Evolutionary conservation across 176 grass and related monocot genomes (phyloP).

Genomic region (Zizania latifolia): DNA sequence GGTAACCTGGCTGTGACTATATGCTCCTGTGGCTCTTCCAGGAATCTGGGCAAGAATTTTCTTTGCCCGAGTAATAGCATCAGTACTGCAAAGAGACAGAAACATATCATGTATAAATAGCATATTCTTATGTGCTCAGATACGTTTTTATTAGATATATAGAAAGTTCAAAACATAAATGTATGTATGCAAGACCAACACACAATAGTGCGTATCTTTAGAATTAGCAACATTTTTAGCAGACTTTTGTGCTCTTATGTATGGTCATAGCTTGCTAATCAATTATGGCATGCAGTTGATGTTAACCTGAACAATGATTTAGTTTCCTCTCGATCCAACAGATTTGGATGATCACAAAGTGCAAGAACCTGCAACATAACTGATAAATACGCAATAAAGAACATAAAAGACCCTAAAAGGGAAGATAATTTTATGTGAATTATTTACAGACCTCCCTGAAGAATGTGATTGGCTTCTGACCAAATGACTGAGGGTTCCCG

Average conservation of each 20-base stretch:
- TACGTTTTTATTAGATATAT: too few species aligned
- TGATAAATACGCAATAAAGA: constrained; percentile 19
- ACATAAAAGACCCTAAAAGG: constrained; percentile 4
- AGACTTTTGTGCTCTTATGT: too few species aligned
- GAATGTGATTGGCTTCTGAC: constrained; percentile 86
- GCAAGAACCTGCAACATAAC: constrained; percentile 74
- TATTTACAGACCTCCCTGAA: constrained; percentile 70
- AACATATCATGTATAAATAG: constrained; percentile 17
- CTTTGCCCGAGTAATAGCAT: constrained; percentile 76
- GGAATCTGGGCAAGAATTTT: constrained; percentile 67
- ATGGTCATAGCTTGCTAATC: not conserved
- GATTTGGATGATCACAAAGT: constrained; percentile 67
- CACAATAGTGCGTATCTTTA: too few species aligned
- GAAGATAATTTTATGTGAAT: not conserved
- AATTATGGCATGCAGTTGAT: constrained; percentile 2
- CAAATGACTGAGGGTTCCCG: constrained; percentile 98
- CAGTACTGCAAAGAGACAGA: constrained; percentile 45
- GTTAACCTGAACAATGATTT: constrained; percentile 73
- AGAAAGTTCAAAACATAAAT: too few species aligned
- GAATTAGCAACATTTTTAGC: not conserved
- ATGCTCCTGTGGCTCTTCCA: constrained; percentile 87
- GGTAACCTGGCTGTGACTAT: constrained; percentile 92
- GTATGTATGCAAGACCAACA: too few species aligned
- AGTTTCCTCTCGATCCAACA: constrained; percentile 71
- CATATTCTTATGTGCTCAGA: too few species aligned